A percentile compares a stretch with the other conserved stretches of the same genome.
Conservation (phyloP, 177 flowering plant genomes). For the Vitis hybrid region DNA sequence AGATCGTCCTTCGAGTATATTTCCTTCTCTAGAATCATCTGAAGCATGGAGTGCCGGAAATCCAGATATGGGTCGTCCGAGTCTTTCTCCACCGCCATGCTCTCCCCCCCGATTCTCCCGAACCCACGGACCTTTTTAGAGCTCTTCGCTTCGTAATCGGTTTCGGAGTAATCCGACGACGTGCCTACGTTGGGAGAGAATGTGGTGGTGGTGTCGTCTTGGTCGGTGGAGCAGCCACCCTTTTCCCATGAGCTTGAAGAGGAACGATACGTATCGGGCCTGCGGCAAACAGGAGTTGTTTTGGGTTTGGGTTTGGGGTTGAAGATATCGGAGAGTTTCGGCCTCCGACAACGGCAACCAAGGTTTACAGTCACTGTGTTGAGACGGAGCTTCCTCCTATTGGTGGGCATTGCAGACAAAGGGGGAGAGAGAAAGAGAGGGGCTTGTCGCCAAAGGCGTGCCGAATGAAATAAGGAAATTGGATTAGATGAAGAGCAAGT, state of each 20-base stretch:
- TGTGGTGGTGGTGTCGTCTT: slow-evolving; percentile 13
- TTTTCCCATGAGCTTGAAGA: slow-evolving; percentile 22
- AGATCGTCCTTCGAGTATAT: slow-evolving; percentile 64
- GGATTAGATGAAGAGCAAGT: too few relatives aligned
- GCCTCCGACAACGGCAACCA: slow-evolving; percentile 60
- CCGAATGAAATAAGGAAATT: too few relatives aligned
- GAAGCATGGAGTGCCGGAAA: slow-evolving; percentile 67
- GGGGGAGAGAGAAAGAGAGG: slow-evolving; percentile 6
- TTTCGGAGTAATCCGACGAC: slow-evolving; percentile 3
- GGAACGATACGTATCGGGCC: slow-evolving; percentile 2
- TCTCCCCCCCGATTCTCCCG: slow-evolving; percentile 44
- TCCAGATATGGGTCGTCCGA: slow-evolving; percentile 73
- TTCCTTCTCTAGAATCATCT: slow-evolving; percentile 70
- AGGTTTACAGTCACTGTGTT: slow-evolving; percentile 45
- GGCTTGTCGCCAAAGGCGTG: background rate
- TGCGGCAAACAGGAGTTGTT: background rate
- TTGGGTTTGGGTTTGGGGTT: slow-evolving; percentile 17
- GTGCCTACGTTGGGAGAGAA: slow-evolving; percentile 15
- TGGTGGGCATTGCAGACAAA: slow-evolving; percentile 19
- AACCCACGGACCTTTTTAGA: slow-evolving; percentile 28
- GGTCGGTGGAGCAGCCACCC: background rate
- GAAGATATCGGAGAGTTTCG: slow-evolving; percentile 46
- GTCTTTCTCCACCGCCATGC: slow-evolving; percentile 70
- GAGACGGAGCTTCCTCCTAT: slow-evolving; percentile 37
- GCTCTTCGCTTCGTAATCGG: slow-evolving; percentile 13